A percentile compares a stretch with the other conserved stretches of the same genome.
Conservation (phyloP, 2,329 filamentous ascomycete species). For the Albophoma yamanashiensis region DNA sequence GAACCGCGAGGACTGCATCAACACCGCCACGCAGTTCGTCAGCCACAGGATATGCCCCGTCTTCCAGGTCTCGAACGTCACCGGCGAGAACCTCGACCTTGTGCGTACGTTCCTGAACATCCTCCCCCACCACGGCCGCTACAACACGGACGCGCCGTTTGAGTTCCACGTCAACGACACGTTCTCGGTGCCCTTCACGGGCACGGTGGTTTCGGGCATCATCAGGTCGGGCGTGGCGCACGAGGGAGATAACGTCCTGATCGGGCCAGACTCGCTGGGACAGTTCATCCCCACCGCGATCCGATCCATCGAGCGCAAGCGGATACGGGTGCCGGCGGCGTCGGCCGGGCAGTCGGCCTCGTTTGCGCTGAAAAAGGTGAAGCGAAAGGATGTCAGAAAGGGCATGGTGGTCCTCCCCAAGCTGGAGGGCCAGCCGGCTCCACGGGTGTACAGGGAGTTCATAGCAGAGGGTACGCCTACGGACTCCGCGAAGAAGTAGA, state of each 20-base stretch:
- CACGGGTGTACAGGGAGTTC: constrained; percentile 66
- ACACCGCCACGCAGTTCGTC: constrained; percentile 92
- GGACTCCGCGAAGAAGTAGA: background rate
- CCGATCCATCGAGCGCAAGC: constrained; percentile 88
- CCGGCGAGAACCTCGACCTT: constrained; percentile 79
- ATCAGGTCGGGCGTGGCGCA: constrained; percentile 83
- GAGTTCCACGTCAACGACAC: constrained; percentile 97
- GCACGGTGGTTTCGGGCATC: constrained; percentile 91
- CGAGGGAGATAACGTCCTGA: constrained; percentile 76
- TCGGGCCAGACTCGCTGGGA: constrained; percentile 84
- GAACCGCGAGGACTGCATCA: constrained; percentile 80
- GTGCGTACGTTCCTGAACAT: constrained; percentile 93
- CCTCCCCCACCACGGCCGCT: constrained; percentile 85
- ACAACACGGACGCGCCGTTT: constrained; percentile 77
- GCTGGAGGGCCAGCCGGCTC: constrained; percentile 57
- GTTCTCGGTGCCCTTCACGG: constrained; percentile 94
- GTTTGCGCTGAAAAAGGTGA: constrained; percentile 79
- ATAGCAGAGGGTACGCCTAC: constrained; percentile 55
- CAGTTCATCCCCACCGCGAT: constrained; percentile 82
- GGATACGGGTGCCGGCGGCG: constrained; percentile 77
- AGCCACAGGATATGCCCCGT: constrained; percentile 92
- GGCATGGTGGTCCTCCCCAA: constrained; percentile 95
- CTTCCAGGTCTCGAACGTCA: constrained; percentile 97
- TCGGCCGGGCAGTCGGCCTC: constrained; percentile 88
- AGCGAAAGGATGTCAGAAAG: constrained; percentile 88